Conservation (phyloP, 805 yeast genomes). For the Pichia kluyveri region DNA sequence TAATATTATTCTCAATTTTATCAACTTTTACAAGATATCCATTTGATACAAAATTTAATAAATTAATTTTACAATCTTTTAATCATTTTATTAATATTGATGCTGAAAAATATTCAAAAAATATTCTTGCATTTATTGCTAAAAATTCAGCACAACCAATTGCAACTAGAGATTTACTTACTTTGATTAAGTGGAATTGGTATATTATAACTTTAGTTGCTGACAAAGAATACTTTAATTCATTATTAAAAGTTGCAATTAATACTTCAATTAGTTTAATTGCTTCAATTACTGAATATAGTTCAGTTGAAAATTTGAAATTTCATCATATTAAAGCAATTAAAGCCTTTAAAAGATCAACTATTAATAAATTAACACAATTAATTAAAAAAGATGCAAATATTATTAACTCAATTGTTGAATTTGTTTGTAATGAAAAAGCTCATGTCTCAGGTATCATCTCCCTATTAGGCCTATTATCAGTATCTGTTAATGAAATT, state of each 20-base stretch:
- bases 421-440: constrained; percentile 11
- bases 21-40: constrained; percentile 39
- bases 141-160: constrained; percentile 25
- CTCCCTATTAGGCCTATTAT: constrained; percentile 16
- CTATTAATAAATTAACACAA: constrained; percentile 16
- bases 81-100: constrained; percentile 24
- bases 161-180: constrained; percentile 49
- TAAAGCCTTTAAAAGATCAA: constrained; percentile 24
- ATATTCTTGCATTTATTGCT: constrained; percentile 32
- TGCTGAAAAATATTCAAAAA: constrained; percentile 22
- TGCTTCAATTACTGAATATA: constrained; percentile 17
- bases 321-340: constrained; percentile 34
- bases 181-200: constrained; percentile 51
- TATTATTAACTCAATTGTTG: constrained; percentile 1
- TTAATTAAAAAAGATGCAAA: constrained; percentile 15
- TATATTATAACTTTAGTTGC: constrained; percentile 24
- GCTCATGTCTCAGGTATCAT: constrained; percentile 15
- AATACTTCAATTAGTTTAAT: constrained; percentile 31
- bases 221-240: constrained; percentile 16
- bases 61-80: constrained; percentile 32
- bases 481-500: constrained; percentile 1
- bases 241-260: constrained; percentile 14
- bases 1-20: constrained; percentile 30
- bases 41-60: constrained; percentile 41
- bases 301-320: constrained; percentile 20